Percentiles rank a stretch among this genome's conserved stretches.
phyloP scores from a whole-genome alignment of 768 basidiomycete species.

The Russula compacta region DNA sequence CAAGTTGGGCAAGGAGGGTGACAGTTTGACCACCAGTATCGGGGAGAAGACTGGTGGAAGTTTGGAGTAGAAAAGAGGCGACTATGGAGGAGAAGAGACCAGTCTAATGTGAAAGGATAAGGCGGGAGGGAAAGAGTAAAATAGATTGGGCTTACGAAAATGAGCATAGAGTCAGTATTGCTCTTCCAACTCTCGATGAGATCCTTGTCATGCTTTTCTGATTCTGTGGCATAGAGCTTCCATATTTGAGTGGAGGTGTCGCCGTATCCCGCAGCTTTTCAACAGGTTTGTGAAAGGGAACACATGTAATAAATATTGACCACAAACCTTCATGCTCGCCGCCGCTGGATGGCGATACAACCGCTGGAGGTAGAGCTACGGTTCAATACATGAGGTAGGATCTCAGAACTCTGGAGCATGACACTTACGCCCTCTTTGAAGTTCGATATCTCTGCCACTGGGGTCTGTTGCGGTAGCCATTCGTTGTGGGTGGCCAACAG shows the following conservation, averaged over 20 bases:
- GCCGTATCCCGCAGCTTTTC: not conserved
- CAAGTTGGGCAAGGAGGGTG: not conserved
- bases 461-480: no score
- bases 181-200: slow-evolving; percentile 10
- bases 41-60: slow-evolving; percentile 11
- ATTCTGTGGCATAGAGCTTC: slow-evolving; percentile 11
- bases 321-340: not conserved
- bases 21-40: not conserved
- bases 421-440: not conserved
- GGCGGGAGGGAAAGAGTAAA: not conserved
- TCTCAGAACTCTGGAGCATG: not conserved
- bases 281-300: not conserved
- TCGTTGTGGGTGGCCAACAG: no score
- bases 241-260: slow-evolving; percentile 1
- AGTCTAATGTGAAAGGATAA: not conserved
- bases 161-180: slow-evolving; percentile 13
- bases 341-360: no score
- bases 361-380: no score
- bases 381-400: not conserved
- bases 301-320: not conserved
- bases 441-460: not conserved
- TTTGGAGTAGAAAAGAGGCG: slow-evolving; percentile 6
- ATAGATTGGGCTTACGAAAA: slow-evolving; percentile 6
- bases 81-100: not conserved
- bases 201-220: slow-evolving; percentile 6